These are phyloP conservation scores for Pythium dissimile DNA, from an alignment of 352 stramenopile species.

Conservation along the genomic window DNA sequence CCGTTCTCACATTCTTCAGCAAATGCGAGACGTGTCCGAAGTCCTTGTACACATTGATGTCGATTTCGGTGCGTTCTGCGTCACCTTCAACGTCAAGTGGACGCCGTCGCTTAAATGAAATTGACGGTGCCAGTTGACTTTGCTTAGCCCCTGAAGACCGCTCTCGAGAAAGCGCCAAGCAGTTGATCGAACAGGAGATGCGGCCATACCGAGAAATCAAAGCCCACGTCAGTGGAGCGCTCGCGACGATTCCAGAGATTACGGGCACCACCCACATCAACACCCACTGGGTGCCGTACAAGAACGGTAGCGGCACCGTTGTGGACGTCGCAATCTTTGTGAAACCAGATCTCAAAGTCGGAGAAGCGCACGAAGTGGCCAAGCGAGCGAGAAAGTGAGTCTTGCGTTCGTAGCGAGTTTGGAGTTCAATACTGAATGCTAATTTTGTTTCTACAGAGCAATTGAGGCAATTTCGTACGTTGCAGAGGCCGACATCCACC, in stretches of 20 bases:
- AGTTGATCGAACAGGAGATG: conserved; percentile 51
- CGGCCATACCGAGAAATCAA: conserved; percentile 77
- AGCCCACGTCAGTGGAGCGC: conserved; percentile 54
- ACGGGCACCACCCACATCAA: conserved; percentile 75
- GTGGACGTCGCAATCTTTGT: conserved; percentile 82
- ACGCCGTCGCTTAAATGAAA: neutral
- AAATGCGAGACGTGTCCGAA: conserved; percentile 80
- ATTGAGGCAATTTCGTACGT: conserved; percentile 82
- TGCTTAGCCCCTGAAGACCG: conserved; percentile 24
- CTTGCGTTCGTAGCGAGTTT: neutral
- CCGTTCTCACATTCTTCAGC: conserved; percentile 58
- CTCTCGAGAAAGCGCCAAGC: conserved; percentile 21
- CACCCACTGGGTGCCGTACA: conserved; percentile 70
- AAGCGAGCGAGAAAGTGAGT: conserved; percentile 65
- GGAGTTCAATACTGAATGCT: neutral
- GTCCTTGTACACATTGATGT: conserved; percentile 87
- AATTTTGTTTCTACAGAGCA: conserved; percentile 33
- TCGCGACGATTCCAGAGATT: conserved; percentile 68
- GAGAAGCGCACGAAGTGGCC: conserved; percentile 65
- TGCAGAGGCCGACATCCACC: conserved; percentile 73
- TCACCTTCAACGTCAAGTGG: neutral
- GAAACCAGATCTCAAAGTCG: conserved; percentile 70
- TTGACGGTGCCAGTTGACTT: too few species aligned
- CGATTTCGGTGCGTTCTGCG: conserved; percentile 39
- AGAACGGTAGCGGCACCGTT: conserved; percentile 56